Evolutionary conservation across 345 rosid species (phyloP).

Genomic region (Eucalyptus curtisii): DNA sequence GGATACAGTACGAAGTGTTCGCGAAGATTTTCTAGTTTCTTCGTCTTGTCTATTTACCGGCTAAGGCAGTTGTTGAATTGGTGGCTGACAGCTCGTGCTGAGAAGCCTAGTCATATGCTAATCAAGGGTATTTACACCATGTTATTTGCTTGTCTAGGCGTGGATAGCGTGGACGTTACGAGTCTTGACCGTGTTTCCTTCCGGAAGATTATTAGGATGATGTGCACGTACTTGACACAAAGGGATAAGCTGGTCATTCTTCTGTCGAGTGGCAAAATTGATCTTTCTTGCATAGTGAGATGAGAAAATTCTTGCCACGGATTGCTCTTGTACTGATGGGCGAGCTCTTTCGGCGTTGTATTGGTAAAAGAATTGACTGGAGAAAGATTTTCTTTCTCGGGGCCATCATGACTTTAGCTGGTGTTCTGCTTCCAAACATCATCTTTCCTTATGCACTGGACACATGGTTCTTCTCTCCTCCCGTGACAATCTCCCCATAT

Average conservation of each 20-base stretch:
- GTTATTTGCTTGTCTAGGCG: background rate
- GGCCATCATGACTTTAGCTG: constrained; percentile 28
- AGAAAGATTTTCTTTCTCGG: constrained; percentile 43
- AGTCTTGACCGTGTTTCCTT: background rate
- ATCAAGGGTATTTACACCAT: background rate
- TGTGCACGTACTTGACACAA: background rate
- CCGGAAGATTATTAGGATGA: background rate
- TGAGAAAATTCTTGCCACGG: background rate
- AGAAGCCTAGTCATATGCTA: background rate
- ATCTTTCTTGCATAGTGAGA: background rate
- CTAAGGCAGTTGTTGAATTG: background rate
- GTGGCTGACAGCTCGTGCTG: background rate
- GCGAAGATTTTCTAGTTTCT: background rate
- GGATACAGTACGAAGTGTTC: background rate
- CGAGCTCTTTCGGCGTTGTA: constrained; percentile 5
- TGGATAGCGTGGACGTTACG: background rate
- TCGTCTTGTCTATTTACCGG: background rate
- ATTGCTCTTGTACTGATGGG: constrained; percentile 1
- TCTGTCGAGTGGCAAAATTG: background rate
- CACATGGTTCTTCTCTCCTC: constrained; percentile 11
- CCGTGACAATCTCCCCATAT: constrained; percentile 4
- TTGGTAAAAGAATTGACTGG: constrained; percentile 35
- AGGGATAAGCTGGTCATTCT: background rate
- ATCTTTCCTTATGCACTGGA: constrained; percentile 11
- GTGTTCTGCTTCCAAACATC: constrained; percentile 34